phyloP scores from a whole-genome alignment of 345 rosid genomes.

The Arabis hirsuta region DNA sequence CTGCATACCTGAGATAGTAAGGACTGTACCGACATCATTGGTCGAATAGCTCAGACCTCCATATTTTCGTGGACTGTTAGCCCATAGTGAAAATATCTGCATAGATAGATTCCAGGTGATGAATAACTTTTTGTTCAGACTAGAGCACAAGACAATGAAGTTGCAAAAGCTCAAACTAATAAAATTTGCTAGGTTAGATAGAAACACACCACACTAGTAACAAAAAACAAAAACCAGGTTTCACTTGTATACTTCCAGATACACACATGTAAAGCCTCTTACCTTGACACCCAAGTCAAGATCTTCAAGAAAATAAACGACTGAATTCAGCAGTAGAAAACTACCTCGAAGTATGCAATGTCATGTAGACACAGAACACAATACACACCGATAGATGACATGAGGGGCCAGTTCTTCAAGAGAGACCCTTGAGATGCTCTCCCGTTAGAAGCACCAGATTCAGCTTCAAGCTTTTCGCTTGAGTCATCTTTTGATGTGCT shows the following conservation, averaged over 20 bases:
- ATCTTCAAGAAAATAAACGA: no score
- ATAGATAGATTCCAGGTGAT: constrained; percentile 28
- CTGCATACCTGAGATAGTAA: constrained; percentile 70
- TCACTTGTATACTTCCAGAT: no score
- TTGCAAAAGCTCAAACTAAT: no score
- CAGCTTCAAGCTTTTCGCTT: constrained; percentile 59
- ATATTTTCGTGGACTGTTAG: constrained; percentile 70
- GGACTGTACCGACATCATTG: constrained; percentile 71
- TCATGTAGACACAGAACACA: constrained; percentile 87
- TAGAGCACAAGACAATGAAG: no score
- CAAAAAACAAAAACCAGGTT: no score
- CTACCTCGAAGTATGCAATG: constrained; percentile 94
- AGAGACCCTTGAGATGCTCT: constrained; percentile 46
- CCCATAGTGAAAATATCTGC: constrained; percentile 91
- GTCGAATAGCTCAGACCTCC: constrained; percentile 84
- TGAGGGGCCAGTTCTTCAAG: constrained; percentile 87
- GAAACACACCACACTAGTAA: no score
- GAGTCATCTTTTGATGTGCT: constrained; percentile 40
- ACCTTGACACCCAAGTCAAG: no score
- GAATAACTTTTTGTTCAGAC: no score
- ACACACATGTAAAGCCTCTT: no score
- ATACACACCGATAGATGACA: constrained; percentile 88
- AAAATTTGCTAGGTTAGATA: no score
- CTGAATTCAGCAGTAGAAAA: not conserved
- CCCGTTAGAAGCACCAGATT: constrained; percentile 28